A percentile compares a stretch with the other conserved stretches of the same genome.
These are phyloP conservation scores for Rhytidhysteron rufulum DNA, from an alignment of 2,329 filamentous ascomycete genomes.

Conservation along the genomic window DNA sequence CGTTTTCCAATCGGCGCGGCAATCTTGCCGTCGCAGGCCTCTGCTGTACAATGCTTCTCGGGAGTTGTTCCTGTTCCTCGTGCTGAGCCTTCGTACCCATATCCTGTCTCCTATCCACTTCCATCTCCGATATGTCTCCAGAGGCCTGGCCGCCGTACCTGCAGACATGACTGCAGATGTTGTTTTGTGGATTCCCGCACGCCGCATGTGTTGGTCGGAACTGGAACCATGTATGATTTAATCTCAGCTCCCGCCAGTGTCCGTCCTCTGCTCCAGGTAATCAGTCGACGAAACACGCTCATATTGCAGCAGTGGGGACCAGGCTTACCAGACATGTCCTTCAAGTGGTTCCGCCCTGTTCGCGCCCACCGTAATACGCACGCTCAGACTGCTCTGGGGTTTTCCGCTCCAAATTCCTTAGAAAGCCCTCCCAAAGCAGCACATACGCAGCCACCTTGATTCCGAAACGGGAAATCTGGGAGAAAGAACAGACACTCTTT, in stretches of 20 bases:
- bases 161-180: slow-evolving; percentile 19
- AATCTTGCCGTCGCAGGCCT: slow-evolving; percentile 20
- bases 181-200: slow-evolving; percentile 15
- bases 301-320: slow-evolving; percentile 15
- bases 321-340: slow-evolving; percentile 5
- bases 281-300: slow-evolving; percentile 15
- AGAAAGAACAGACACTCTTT: no score
- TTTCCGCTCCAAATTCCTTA: no score
- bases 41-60: slow-evolving; percentile 12
- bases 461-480: no score
- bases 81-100: slow-evolving; percentile 8
- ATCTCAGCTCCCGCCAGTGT: slow-evolving; percentile 15
- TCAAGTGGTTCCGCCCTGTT: slow-evolving; percentile 8
- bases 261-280: slow-evolving; percentile 7
- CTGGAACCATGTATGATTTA: slow-evolving; percentile 25
- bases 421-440: no score
- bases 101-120: slow-evolving; percentile 7
- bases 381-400: no score
- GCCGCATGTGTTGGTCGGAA: slow-evolving; percentile 17
- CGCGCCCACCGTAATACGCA: no score
- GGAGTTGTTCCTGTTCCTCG: slow-evolving; percentile 7
- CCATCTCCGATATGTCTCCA: slow-evolving; percentile 10
- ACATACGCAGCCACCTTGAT: no score
- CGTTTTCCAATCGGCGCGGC: slow-evolving; percentile 11
- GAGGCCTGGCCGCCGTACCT: slow-evolving; percentile 18